Evolutionary conservation across 352 stramenopile species (phyloP), one percentile per base, ranked within the genome.

Genomic region (Phytophthora hybrid): DNA sequence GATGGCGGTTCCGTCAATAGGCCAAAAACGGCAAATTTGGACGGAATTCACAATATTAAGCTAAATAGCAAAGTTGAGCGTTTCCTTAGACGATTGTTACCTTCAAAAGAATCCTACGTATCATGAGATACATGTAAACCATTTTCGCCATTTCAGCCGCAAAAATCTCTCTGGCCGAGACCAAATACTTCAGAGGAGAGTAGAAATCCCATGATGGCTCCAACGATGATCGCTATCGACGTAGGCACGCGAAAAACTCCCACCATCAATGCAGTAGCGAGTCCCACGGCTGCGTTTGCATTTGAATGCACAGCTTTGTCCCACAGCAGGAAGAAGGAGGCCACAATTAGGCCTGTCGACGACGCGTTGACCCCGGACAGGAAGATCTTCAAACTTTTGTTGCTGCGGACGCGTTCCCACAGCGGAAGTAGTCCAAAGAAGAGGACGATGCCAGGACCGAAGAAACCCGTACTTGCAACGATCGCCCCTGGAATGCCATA

Each of bases 381-480:
- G 55, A 94, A 84, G 19, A 92, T 86, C 75, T 98, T 94, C 66
- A 98, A 95, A 49, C 79, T 87, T 16, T 74, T 61, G 60, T 97
- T 85, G 66, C 96, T 85, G 51, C 95, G 90, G 13, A 98, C 81
- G 23, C 83, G 83, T 66, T 95, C 90, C 96, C 96, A 99, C 37
- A 98, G 94, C 41, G 96, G 96, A 11, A 98, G 73, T 59, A 98
- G 82, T 0, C 85, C 94, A 73, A 98, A 98, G 62, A 96, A 93
- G 16, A 98, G 85, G 39, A 97, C 88, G 13, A 98, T 81, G 44
- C 95, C 95, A 21, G 97, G 95, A 10, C 93, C 94, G 74, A 99
- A 98, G 23, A 99, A 83, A 44, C 95, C 95, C 18, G 90, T 18
- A 37, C 83, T 96, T 2, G 90, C 92, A 32, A 98, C 73, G n/a